phyloP scores from a whole-genome alignment of 306 rosid species.

The Trifolium fragiferum region DNA sequence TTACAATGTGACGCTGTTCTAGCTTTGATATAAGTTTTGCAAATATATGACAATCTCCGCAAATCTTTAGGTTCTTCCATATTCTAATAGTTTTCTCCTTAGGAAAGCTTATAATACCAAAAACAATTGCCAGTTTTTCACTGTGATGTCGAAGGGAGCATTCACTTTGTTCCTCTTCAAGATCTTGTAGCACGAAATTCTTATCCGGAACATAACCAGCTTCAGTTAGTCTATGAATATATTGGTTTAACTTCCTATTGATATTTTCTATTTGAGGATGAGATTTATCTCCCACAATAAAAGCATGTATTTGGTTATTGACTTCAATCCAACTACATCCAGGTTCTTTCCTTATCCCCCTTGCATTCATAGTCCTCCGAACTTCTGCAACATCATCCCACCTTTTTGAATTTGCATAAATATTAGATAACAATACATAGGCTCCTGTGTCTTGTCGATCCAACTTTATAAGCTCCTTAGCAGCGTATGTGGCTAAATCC shows the following conservation, averaged over 20 bases:
- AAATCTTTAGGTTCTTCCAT: conserved; percentile 88
- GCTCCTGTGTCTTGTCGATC: conserved; percentile 81
- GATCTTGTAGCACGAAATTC: conserved; percentile 86
- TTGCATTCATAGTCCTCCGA: conserved; percentile 64
- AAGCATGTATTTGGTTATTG: conserved; percentile 72
- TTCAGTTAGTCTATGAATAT: conserved; percentile 56
- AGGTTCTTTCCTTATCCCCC: conserved; percentile 83
- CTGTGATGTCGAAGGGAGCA: conserved; percentile 81
- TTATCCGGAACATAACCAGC: conserved; percentile 83
- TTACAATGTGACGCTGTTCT: conserved; percentile 69
- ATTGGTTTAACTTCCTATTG: conserved; percentile 52
- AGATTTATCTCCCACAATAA: conserved; percentile 73
- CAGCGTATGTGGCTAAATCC: conserved; percentile 74
- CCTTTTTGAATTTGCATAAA: conserved; percentile 73
- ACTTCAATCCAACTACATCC: conserved; percentile 97
- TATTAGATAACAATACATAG: conserved; percentile 74
- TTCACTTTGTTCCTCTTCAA: conserved; percentile 85
- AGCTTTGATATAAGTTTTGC: conserved; percentile 68
- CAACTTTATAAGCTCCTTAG: conserved; percentile 72
- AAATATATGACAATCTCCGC: conserved; percentile 89
- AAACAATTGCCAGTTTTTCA: conserved; percentile 78
- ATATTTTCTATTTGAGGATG: conserved; percentile 79
- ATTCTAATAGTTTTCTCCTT: conserved; percentile 71
- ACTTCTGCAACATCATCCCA: conserved; percentile 83
- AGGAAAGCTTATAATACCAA: conserved; percentile 74